Percentiles rank a stretch among this genome's conserved stretches.
Conservation (phyloP, 1,284 basidiomycete genomes). For the Malassezia dermatis region DNA sequence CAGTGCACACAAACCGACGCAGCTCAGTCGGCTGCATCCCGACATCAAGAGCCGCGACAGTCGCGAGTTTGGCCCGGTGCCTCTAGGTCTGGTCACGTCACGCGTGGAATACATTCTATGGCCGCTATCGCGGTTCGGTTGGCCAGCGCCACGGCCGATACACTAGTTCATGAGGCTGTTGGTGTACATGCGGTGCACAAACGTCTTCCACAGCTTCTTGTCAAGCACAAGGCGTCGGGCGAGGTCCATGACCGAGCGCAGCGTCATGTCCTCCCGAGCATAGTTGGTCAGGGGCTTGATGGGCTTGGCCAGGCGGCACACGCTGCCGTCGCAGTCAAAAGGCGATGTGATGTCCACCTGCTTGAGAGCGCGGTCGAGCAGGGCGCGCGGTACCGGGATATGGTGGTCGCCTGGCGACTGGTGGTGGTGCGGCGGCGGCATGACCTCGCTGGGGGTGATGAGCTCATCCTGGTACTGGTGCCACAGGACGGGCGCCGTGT, state of each 20-base stretch:
- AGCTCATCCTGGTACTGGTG: constrained; percentile 18
- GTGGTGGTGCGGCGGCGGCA: background rate
- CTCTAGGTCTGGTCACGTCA: constrained; percentile 50
- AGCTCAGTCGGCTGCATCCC: background rate
- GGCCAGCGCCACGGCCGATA: constrained; percentile 18
- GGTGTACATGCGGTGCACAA: constrained; percentile 59
- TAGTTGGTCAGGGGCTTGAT: constrained; percentile 55
- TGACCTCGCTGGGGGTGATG: background rate
- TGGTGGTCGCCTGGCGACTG: constrained; percentile 14
- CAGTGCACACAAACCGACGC: constrained; percentile 23
- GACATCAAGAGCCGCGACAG: constrained; percentile 18
- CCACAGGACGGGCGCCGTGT: constrained; percentile 33
- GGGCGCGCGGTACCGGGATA: constrained; percentile 55
- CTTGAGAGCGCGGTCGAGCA: constrained; percentile 53
- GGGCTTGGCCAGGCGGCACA: constrained; percentile 4
- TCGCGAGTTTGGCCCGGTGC: constrained; percentile 45
- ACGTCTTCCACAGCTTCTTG: constrained; percentile 59
- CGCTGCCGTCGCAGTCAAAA: constrained; percentile 49
- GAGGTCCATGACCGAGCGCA: constrained; percentile 64
- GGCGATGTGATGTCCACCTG: constrained; percentile 6
- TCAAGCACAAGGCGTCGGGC: constrained; percentile 58
- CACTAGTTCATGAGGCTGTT: background rate
- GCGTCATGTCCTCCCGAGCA: constrained; percentile 63
- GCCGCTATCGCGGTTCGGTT: constrained; percentile 45
- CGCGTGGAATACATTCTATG: constrained; percentile 50